Evolutionary conservation across 2,329 filamentous ascomycete genomes (phyloP), one percentile per base, ranked within the genome.

Genomic region (Metarhizium humberi): DNA sequence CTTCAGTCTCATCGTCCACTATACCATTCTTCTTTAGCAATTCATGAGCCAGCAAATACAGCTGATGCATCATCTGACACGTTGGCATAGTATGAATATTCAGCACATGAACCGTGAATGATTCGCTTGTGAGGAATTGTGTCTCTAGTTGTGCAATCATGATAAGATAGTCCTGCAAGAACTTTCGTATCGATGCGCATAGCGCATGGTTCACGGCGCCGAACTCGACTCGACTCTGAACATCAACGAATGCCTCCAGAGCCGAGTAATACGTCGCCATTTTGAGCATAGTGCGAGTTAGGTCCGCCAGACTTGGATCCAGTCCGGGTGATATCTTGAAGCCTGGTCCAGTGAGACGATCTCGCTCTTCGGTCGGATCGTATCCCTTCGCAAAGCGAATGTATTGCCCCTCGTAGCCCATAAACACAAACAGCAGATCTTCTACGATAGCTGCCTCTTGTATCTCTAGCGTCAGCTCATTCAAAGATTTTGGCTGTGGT

Each of bases 401-500:
- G 67, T 97, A 97, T 69, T 96, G 91, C n/a, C 94, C 94, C 71
- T 99, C 94, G 60, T 91, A 96, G 29, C 94, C 94, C 92, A 99
- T 96, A 64, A 97, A 95, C 5, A 95, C 91, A 67, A 92, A 96
- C 40, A 97, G 73, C 16, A 99, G 73, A 64, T 99, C 94, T 62
- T 96, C 92, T 47, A 97, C 77, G 50, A 99, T 87, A 8, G 84
- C 88, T 29, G 85, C 82, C 72, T 99, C 94, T 69, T 99, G 94
- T 2, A 82, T 81, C 60, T 95, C 87, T 32, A 95, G 74, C 0
- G 85, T 84, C 57, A 97, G 73, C 56, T 88, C 83, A 55, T 79
- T 76, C 16, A 97, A 76, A 47, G 89, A 85, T 51, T 91, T 76
- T 7, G 80, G 74, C 52, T 81, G 73, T 2, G 92, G 91, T 34